phyloP scores from a whole-genome alignment of 2,329 filamentous ascomycete species.

The Diaporthe humulicola region DNA sequence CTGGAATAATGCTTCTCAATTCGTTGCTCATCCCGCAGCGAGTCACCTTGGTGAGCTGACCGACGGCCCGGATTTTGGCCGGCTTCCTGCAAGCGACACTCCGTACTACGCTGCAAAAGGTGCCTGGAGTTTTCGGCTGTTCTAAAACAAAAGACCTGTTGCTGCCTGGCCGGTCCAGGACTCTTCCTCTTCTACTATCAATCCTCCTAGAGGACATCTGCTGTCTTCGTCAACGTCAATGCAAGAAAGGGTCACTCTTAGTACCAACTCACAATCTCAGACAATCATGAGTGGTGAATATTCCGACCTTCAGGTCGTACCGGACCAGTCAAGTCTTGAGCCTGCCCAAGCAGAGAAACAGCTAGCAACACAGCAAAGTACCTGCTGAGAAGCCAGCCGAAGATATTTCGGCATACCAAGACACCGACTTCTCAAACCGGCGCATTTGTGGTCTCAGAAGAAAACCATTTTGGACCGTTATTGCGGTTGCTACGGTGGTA shows the following conservation, averaged over 20 bases:
- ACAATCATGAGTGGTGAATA: neutral
- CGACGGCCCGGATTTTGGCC: neutral
- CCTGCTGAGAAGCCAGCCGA: neutral
- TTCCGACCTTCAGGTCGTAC: neutral
- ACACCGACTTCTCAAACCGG: neutral
- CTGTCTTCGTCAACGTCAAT: neutral
- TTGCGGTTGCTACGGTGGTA: neutral
- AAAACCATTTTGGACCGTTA: neutral
- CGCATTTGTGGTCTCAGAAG: constrained; percentile 3
- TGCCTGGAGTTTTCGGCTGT: neutral
- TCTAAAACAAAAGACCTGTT: neutral
- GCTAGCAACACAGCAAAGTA: neutral
- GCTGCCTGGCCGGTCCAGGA: neutral
- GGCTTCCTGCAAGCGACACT: neutral
- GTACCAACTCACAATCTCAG: neutral
- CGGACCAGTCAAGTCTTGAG: neutral
- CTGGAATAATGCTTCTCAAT: neutral
- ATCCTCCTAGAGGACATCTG: neutral
- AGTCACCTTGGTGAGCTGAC: neutral
- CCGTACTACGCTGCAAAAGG: neutral
- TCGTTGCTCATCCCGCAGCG: neutral
- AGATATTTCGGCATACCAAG: neutral
- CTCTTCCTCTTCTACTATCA: neutral
- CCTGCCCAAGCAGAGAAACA: neutral
- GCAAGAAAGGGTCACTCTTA: neutral